These are phyloP conservation scores for Allomyces arbusculus DNA, from an alignment of 192 early-diverging fungal genomes.

Conservation along the genomic window DNA sequence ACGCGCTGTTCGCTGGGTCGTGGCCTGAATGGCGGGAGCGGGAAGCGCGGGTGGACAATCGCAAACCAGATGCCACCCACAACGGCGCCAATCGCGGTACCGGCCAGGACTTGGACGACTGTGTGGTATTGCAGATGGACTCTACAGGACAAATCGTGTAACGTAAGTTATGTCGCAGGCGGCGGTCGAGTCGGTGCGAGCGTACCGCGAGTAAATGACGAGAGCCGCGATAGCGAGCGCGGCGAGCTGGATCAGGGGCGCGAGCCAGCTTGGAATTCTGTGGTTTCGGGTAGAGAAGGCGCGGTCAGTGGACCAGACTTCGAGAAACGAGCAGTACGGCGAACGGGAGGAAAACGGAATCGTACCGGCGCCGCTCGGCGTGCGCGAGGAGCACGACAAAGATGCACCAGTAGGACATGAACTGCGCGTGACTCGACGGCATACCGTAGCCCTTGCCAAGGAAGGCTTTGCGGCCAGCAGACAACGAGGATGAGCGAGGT, in stretches of 20 bases:
- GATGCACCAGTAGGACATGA: conserved; percentile 51
- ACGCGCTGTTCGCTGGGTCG: too few relatives aligned
- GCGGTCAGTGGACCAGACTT: background rate
- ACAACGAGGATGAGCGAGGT: too few relatives aligned
- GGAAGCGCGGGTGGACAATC: conserved; percentile 5
- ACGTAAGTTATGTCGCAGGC: background rate
- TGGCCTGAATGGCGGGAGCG: too few relatives aligned
- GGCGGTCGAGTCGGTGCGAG: background rate
- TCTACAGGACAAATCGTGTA: conserved; percentile 8
- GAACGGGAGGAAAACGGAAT: background rate
- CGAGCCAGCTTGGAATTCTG: conserved; percentile 4
- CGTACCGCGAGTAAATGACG: background rate
- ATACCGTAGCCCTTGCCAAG: conserved; percentile 60
- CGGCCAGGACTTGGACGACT: conserved; percentile 44
- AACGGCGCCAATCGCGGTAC: conserved; percentile 25
- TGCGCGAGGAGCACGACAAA: conserved; percentile 32
- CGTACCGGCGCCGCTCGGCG: conserved; percentile 12
- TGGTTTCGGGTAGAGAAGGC: conserved; percentile 6
- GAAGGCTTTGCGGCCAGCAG: conserved; percentile 19
- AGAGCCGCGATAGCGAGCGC: background rate
- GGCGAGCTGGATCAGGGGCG: conserved; percentile 4
- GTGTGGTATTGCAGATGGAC: conserved; percentile 59
- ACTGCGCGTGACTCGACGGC: conserved; percentile 66
- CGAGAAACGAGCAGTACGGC: background rate
- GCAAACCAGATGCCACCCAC: conserved; percentile 38